A percentile compares a stretch with the other conserved stretches of the same genome.
Evolutionary conservation across 305 asterid species (phyloP).

Genomic region (Plantago coronopus): DNA sequence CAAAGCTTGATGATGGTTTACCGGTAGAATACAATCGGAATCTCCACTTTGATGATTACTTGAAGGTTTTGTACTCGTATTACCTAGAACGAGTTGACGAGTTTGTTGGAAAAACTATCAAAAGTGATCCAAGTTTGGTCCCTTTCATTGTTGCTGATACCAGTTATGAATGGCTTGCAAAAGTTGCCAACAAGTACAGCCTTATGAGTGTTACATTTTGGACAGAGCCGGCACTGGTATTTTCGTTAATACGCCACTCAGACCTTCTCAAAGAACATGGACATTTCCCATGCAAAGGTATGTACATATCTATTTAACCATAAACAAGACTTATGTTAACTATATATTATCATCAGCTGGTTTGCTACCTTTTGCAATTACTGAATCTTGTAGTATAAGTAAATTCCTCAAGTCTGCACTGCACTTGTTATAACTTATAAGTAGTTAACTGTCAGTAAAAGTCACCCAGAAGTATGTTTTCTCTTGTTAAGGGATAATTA

Average conservation of each 20-base stretch:
- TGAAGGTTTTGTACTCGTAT: constrained; percentile 24
- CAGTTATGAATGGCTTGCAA: constrained; percentile 34
- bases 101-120: constrained; percentile 22
- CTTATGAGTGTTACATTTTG: constrained; percentile 48
- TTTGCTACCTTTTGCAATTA: too few species aligned
- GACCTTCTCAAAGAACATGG: constrained; percentile 33
- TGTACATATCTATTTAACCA: neutral
- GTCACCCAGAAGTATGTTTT: too few species aligned
- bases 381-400: too few species aligned
- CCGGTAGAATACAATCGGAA: constrained; percentile 30
- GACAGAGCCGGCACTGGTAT: constrained; percentile 50
- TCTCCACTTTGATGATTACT: constrained; percentile 25
- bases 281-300: constrained; percentile 37
- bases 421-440: too few species aligned
- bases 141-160: constrained; percentile 35
- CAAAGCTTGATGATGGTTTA: constrained; percentile 33
- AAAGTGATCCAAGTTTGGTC: constrained; percentile 17
- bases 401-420: too few species aligned
- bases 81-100: constrained; percentile 38
- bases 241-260: constrained; percentile 30
- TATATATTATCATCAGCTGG: too few species aligned
- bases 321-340: too few species aligned
- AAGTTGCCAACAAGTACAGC: constrained; percentile 37
- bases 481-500: too few species aligned
- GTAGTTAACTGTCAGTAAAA: too few species aligned